Conservation (phyloP, 129 eudicot species). For the Flaveria brownii region DNA sequence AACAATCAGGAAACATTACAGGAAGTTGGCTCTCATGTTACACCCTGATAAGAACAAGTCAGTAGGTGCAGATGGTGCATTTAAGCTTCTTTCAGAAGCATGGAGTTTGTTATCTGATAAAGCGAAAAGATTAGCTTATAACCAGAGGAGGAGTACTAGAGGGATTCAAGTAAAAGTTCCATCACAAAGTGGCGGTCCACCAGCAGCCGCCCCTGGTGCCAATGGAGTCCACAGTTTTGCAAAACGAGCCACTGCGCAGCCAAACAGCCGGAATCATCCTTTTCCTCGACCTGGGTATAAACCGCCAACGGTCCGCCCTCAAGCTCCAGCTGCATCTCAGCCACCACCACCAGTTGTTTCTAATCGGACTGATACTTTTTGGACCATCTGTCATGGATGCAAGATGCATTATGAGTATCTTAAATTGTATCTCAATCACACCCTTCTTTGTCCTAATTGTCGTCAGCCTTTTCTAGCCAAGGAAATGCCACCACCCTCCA, state of each 20-base stretch:
- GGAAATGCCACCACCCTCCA: slow-evolving; percentile 77
- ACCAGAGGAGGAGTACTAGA: slow-evolving; percentile 50
- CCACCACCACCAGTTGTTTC: slow-evolving; percentile 25
- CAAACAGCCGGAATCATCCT: slow-evolving; percentile 38
- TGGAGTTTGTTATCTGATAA: slow-evolving; percentile 75
- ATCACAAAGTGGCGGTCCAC: slow-evolving; percentile 45
- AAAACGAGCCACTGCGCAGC: slow-evolving; percentile 38
- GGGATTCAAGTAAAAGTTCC: slow-evolving; percentile 47
- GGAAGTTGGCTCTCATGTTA: slow-evolving; percentile 66
- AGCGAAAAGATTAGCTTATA: slow-evolving; percentile 56
- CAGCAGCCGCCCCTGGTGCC: slow-evolving; percentile 32
- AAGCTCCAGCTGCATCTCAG: slow-evolving; percentile 24
- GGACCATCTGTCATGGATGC: slow-evolving; percentile 86
- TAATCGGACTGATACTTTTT: slow-evolving; percentile 67
- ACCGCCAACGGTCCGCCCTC: slow-evolving; percentile 35
- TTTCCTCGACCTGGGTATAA: slow-evolving; percentile 25
- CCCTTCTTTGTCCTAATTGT: slow-evolving; percentile 81
- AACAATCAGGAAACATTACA: slow-evolving; percentile 55
- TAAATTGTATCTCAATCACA: slow-evolving; percentile 60
- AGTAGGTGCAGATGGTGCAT: slow-evolving; percentile 60
- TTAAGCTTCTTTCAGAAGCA: slow-evolving; percentile 56
- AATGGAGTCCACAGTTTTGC: slow-evolving; percentile 53
- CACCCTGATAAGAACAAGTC: slow-evolving; percentile 90
- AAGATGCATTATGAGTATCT: slow-evolving; percentile 92
- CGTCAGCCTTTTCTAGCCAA: slow-evolving; percentile 63